These are phyloP conservation scores for Picocystis salinarum DNA, from an alignment of 139 green algal genomes.

Conservation along the genomic window DNA sequence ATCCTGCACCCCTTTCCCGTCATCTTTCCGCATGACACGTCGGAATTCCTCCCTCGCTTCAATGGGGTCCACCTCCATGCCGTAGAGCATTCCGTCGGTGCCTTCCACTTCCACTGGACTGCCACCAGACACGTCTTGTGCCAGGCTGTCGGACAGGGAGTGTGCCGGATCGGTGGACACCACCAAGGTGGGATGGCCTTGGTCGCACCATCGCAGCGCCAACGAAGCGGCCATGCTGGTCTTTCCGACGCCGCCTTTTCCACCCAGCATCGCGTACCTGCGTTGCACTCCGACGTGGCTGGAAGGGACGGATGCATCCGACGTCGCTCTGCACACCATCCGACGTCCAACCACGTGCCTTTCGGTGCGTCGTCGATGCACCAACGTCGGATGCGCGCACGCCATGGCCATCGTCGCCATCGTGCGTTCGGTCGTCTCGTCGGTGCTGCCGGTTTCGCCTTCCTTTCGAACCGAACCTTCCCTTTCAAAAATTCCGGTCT, in stretches of 20 bases:
- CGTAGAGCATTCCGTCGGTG: constrained; percentile 63
- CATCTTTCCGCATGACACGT: constrained; percentile 17
- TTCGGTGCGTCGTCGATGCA: too few species aligned
- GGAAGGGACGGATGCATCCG: too few species aligned
- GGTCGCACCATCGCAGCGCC: constrained; percentile 63
- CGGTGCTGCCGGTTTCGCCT: too few species aligned
- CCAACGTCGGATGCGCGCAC: too few species aligned
- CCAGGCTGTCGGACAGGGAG: constrained; percentile 82
- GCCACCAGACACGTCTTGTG: constrained; percentile 76
- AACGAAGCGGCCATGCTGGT: constrained; percentile 76
- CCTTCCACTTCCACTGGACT: constrained; percentile 68
- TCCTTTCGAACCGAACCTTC: too few species aligned
- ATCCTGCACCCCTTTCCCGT: constrained; percentile 36
- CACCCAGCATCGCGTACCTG: constrained; percentile 40
- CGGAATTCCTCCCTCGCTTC: constrained; percentile 27
- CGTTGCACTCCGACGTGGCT: too few species aligned
- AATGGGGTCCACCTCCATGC: constrained; percentile 83
- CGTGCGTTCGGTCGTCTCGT: too few species aligned
- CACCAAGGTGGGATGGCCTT: constrained; percentile 75
- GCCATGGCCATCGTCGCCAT: too few species aligned
- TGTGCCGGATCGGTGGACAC: constrained; percentile 96
- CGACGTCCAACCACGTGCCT: too few species aligned
- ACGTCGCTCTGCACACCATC: too few species aligned
- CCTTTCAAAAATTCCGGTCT: too few species aligned
- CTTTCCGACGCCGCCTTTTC: constrained; percentile 96